These are phyloP conservation scores for Blastobotrys attinorum DNA, from an alignment of 805 yeast species.

Conservation along the genomic window DNA sequence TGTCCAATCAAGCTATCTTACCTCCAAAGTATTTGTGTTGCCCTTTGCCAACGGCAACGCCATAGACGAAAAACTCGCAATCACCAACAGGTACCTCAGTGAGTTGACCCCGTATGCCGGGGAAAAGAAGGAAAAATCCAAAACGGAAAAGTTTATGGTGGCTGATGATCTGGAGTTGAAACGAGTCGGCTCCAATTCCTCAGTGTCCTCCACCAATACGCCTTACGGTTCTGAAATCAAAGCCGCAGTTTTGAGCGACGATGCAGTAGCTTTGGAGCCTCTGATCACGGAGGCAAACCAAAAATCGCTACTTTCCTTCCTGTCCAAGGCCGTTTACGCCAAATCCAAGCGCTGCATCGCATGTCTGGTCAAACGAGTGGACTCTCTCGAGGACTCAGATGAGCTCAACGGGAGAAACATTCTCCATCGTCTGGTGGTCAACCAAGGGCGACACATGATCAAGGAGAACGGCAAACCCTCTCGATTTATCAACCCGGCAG, in stretches of 20 bases:
- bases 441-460: slow-evolving; percentile 48
- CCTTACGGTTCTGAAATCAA: slow-evolving; percentile 10
- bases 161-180: slow-evolving; percentile 10
- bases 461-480: slow-evolving; percentile 1
- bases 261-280: slow-evolving; percentile 36
- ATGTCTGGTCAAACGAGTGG: slow-evolving; percentile 42
- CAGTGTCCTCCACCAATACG: slow-evolving; percentile 9
- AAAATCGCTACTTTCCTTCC: slow-evolving; percentile 41
- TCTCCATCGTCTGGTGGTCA: slow-evolving; percentile 74
- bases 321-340: slow-evolving; percentile 57
- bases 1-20: slow-evolving; percentile 48
- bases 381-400: slow-evolving; percentile 49
- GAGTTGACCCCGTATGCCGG: slow-evolving; percentile 24
- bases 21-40: slow-evolving; percentile 61
- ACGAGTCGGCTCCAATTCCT: slow-evolving; percentile 2
- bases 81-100: slow-evolving; percentile 21
- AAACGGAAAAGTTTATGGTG: background rate
- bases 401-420: slow-evolving; percentile 80
- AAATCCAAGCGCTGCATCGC: slow-evolving; percentile 53
- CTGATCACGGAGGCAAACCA: slow-evolving; percentile 41
- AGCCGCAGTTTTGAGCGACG: slow-evolving; percentile 34
- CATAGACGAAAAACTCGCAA: slow-evolving; percentile 42
- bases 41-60: slow-evolving; percentile 71
- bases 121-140: background rate
- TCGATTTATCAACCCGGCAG: slow-evolving; percentile 35